phyloP scores from a whole-genome alignment of 2,329 filamentous ascomycete species.

The Fusarium sp. region DNA sequence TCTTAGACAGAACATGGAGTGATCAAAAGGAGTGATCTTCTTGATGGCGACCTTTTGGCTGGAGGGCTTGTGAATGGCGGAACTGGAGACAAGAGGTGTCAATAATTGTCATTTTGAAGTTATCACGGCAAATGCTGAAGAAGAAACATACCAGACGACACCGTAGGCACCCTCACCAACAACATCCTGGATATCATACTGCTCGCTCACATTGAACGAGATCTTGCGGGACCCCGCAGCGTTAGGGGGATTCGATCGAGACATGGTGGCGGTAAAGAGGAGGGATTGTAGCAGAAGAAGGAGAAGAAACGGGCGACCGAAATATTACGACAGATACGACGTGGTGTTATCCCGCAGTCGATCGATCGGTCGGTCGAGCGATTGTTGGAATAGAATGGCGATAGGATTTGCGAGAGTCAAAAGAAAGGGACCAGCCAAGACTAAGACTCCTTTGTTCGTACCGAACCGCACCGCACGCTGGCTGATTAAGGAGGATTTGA shows the following conservation, averaged over 20 bases:
- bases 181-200: constrained; percentile 99
- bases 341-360: constrained; percentile 26
- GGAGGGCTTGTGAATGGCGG: constrained; percentile 96
- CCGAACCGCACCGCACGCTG: constrained; percentile 9
- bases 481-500: constrained; percentile 42
- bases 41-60: constrained; percentile 99
- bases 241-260: constrained; percentile 68
- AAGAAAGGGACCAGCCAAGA: constrained; percentile 41
- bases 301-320: constrained; percentile 5
- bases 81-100: constrained; percentile 66
- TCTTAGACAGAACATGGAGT: constrained; percentile 98
- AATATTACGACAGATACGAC: constrained; percentile 9
- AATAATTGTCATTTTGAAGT: constrained; percentile 2
- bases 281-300: not conserved
- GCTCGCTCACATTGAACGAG: constrained; percentile 99
- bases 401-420: constrained; percentile 26
- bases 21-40: constrained; percentile 99
- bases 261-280: constrained; percentile 55
- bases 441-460: constrained; percentile 44
- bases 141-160: constrained; percentile 85
- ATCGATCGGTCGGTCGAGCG: constrained; percentile 28
- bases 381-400: constrained; percentile 20
- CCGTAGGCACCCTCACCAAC: constrained; percentile 98
- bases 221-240: constrained; percentile 85
- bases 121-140: not conserved